Evolutionary conservation across 2,329 filamentous ascomycete species (phyloP).

Genomic region (Cryphonectria parasitica): DNA sequence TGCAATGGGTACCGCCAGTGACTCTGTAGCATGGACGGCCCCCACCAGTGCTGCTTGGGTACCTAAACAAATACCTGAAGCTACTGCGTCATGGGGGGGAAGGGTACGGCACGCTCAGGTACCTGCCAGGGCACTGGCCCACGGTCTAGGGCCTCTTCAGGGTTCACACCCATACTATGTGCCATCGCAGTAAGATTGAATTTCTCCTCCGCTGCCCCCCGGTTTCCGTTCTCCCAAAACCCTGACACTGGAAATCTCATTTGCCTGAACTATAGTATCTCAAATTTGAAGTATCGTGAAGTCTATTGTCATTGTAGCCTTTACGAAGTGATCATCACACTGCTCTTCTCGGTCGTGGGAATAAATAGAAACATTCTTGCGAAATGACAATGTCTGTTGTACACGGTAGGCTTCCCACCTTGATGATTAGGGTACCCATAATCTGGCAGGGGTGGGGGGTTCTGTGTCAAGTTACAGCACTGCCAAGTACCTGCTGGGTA

Average conservation of each 20-base stretch:
- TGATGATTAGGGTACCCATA: constrained; percentile 8
- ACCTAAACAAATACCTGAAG: background rate
- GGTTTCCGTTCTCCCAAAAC: background rate
- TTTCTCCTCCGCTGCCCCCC: background rate
- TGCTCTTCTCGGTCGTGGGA: background rate
- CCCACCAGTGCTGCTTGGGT: background rate
- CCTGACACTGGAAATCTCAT: background rate
- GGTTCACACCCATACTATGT: background rate
- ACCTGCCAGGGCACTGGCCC: background rate
- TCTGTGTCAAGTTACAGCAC: background rate
- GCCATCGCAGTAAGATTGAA: background rate
- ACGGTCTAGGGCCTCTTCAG: background rate
- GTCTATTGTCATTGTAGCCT: background rate
- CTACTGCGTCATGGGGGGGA: background rate
- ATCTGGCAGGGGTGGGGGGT: background rate
- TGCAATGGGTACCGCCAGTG: background rate
- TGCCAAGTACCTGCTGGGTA: background rate
- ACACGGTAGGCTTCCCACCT: background rate
- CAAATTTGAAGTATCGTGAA: background rate
- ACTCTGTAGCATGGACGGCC: background rate
- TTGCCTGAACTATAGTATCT: background rate
- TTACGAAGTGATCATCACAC: constrained; percentile 3
- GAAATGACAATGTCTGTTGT: constrained; percentile 3
- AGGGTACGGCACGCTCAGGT: background rate
- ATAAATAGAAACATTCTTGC: background rate